Evolutionary conservation across 2,329 filamentous ascomycete genomes (phyloP), one percentile per base, ranked within the genome.

Genomic region (Geosmithia putterillii): DNA sequence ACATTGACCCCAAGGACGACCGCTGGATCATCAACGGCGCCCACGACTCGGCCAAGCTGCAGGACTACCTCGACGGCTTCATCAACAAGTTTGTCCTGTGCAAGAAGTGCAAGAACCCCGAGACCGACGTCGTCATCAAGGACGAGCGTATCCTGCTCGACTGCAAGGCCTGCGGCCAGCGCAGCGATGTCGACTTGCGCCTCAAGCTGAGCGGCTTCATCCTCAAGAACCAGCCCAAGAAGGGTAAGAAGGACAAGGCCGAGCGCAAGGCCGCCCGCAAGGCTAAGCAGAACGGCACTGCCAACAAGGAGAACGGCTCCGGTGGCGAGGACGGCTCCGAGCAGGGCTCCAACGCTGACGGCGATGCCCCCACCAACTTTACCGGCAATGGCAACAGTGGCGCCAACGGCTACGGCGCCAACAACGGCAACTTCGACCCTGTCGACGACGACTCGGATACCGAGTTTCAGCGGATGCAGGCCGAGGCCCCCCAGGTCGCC

Each of bases 11-110:
- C 52, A 81, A 87, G 57, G 90, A 96, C 64, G 92, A 98, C 64
- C 92, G 92, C 63, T 98, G 92, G 90, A 98, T 98, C 70, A 96
- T 98, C 78, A 98, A 98, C 70, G 92, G 92, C 62, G 87, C 90
- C 53, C 92, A 98, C 63, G 92, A 98, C 54, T 81, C 90, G 49
- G 70, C 74, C 64, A 96, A 96, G 74, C 83, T 98, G 41, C 92
- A 98, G 73, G 92, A 96, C 63, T 89, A 95, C 57, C 85, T 98
- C 41, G 90, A 96, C 63, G 89, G 89, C 56, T 98, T 98, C 77
- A 98, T 98, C 70, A 77, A 82, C 73, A 95, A 87, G 71, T 98
- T 96, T 54, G 92, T 98, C 57, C 88, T 98, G 51, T 98, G 92
- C 85, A 94, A 94, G 73, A 90, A 94, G 65, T 98, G 92, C 83